Evolutionary conservation across 192 early-diverging fungal species (phyloP), one percentile per base, ranked within the genome.

Genomic region (Entomortierella lignicola): DNA sequence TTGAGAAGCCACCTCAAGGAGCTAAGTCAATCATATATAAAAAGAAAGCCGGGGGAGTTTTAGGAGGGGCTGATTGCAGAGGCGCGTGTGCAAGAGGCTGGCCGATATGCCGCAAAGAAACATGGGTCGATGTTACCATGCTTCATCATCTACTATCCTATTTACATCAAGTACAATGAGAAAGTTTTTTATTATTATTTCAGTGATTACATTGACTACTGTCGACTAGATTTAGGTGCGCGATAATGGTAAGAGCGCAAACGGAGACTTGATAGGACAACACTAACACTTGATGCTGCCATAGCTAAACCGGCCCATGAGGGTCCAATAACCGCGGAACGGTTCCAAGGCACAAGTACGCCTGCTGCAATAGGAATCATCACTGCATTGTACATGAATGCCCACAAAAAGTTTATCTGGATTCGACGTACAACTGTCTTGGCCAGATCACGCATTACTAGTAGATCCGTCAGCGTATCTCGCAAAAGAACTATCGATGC

Each of bases 351-450:
- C 21, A 91, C 91, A 17, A 97, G 84, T 20, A 94, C 87, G 27
- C 97, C 97, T 0, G 94, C 94, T 1, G 97, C 95, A 56, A 98
- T 87, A 2, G 97, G 97, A 27, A 98, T 95, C 57, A 95, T 93
- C 21, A 95, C 63, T 2, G 86, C 55, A 55, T 99, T 99, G 70
- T 96, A 99, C 54, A 91, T 83, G 65, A 94, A 93, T 8, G 97
- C 95, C 93, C 94, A 97, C 8, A 86, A 47, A 85, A 98, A 94
- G 82, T 98, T 98, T 53, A 95, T 81, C 60, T 89, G 86, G 69
- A 98, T 92, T 6, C 95, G 85, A 23, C 87, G 83, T 44, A 97
- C 91, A 0, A 94, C 89, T 0, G 88, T 88, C n/a, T 84, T 84
- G 17, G 94, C 91, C 21, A 98, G 72, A 57, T 89, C 83, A n/a